phyloP scores from a whole-genome alignment of 2,329 filamentous ascomycete genomes.

The Xylariaceae sp. region DNA sequence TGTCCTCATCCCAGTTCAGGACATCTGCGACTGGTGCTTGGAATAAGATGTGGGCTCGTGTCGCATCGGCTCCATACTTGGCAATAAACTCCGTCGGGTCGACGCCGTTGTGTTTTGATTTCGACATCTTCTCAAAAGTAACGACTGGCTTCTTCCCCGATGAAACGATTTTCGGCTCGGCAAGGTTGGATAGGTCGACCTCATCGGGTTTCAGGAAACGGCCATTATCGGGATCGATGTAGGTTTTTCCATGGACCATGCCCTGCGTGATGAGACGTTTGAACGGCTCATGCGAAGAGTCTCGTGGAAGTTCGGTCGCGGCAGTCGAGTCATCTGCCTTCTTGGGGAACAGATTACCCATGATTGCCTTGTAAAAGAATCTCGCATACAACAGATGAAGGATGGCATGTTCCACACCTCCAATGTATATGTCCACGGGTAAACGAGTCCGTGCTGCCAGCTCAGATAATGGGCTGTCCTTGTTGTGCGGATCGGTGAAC shows the following conservation, averaged over 20 bases:
- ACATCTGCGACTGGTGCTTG: slow-evolving; percentile 79
- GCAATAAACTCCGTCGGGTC: slow-evolving; percentile 69
- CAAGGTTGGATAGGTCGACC: slow-evolving; percentile 56
- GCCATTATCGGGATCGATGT: slow-evolving; percentile 66
- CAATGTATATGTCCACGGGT: slow-evolving; percentile 83
- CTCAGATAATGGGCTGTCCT: slow-evolving; percentile 55
- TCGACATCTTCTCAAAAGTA: slow-evolving; percentile 88
- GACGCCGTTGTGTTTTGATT: slow-evolving; percentile 89
- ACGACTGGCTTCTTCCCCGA: slow-evolving; percentile 56
- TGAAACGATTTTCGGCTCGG: slow-evolving; percentile 54
- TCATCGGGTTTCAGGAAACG: slow-evolving; percentile 73
- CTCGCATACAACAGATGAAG: slow-evolving; percentile 83
- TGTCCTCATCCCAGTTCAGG: slow-evolving; percentile 80
- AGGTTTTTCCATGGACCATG: slow-evolving; percentile 89
- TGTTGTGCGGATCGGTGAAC: slow-evolving; percentile 67
- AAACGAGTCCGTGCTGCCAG: slow-evolving; percentile 51
- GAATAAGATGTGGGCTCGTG: slow-evolving; percentile 82
- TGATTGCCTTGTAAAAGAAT: slow-evolving; percentile 84
- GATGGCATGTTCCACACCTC: slow-evolving; percentile 86
- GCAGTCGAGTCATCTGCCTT: neutral
- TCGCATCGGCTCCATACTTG: slow-evolving; percentile 76
- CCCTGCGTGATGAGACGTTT: slow-evolving; percentile 78
- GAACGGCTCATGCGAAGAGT: slow-evolving; percentile 60
- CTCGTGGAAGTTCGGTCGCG: slow-evolving; percentile 17
- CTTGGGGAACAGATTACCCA: slow-evolving; percentile 47